These are phyloP conservation scores for Arabis alpina DNA, from an alignment of 345 rosid genomes.

Conservation along the genomic window DNA sequence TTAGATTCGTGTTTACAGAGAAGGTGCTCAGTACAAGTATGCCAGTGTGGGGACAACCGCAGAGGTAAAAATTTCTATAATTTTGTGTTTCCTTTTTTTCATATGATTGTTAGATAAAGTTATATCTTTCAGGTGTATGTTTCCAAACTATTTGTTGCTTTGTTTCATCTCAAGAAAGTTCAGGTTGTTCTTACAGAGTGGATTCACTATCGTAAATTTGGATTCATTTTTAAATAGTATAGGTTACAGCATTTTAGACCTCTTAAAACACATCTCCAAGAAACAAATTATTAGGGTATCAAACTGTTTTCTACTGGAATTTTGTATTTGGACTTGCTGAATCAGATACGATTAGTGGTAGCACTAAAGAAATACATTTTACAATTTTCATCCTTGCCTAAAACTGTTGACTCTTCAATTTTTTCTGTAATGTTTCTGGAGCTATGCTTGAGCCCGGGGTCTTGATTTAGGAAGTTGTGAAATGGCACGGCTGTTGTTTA, in stretches of 20 bases:
- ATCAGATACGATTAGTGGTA: conserved; percentile 8
- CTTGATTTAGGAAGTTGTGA: conserved; percentile 18
- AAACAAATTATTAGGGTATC: neutral
- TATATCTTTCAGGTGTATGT: conserved; percentile 21
- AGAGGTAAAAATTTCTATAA: conserved; percentile 58
- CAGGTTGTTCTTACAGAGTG: neutral
- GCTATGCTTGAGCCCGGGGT: conserved; percentile 12
- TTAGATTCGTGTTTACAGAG: conserved; percentile 68
- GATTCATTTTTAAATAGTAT: neutral
- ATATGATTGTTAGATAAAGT: conserved; percentile 14
- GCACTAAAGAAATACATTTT: conserved; percentile 1
- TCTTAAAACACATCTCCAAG: neutral
- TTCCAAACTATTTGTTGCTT: neutral
- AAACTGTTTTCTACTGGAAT: conserved; percentile 12
- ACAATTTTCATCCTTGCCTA: neutral
- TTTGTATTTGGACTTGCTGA: neutral
- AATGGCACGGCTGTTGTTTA: neutral
- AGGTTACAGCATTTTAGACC: neutral
- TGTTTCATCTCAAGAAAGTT: conserved; percentile 5
- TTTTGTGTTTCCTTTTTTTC: neutral
- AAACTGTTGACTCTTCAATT: neutral
- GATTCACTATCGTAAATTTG: neutral
- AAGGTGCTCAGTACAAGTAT: conserved; percentile 52
- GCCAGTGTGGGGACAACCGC: conserved; percentile 90
- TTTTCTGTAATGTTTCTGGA: neutral